A percentile compares a stretch with the other conserved stretches of the same genome.
phyloP scores from a whole-genome alignment of 75 land plant species.

The Gnetum montanum region DNA sequence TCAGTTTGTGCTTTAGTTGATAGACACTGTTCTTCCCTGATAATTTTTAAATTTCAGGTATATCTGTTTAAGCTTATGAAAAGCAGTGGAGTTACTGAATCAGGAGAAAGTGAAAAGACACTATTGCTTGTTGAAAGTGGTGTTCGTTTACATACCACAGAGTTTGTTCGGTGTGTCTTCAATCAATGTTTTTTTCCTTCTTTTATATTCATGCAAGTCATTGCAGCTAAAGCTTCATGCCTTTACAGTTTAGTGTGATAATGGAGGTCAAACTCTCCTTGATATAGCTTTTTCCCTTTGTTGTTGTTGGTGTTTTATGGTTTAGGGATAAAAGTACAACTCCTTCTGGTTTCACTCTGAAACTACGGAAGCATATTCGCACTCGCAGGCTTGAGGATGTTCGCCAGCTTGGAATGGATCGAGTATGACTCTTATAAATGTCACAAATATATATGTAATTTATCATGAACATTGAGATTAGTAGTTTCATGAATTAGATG shows the following conservation, averaged over 20 bases:
- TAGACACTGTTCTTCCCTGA: background rate
- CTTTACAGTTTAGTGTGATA: no score
- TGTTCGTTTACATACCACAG: conserved; percentile 82
- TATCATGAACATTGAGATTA: no score
- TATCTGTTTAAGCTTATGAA: conserved; percentile 93
- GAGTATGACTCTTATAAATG: conserved; percentile 32
- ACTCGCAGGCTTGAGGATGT: conserved; percentile 97
- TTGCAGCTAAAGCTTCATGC: no score
- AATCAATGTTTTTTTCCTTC: background rate
- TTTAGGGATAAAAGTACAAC: conserved; percentile 87
- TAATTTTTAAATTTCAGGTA: conserved; percentile 36
- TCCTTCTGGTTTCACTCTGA: conserved; percentile 95
- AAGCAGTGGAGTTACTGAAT: conserved; percentile 91
- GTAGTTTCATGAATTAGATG: no score
- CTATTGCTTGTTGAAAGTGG: conserved; percentile 92
- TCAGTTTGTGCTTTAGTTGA: no score
- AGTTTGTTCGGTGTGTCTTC: conserved; percentile 54
- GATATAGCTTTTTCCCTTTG: no score
- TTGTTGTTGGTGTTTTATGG: no score
- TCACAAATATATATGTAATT: no score
- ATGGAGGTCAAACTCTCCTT: no score
- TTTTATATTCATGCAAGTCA: background rate
- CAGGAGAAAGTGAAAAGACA: conserved; percentile 95
- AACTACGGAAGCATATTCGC: conserved; percentile 86
- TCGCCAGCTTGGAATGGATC: conserved; percentile 94